phyloP scores from a whole-genome alignment of 345 rosid genomes.

The Hypericum androsaemum region DNA sequence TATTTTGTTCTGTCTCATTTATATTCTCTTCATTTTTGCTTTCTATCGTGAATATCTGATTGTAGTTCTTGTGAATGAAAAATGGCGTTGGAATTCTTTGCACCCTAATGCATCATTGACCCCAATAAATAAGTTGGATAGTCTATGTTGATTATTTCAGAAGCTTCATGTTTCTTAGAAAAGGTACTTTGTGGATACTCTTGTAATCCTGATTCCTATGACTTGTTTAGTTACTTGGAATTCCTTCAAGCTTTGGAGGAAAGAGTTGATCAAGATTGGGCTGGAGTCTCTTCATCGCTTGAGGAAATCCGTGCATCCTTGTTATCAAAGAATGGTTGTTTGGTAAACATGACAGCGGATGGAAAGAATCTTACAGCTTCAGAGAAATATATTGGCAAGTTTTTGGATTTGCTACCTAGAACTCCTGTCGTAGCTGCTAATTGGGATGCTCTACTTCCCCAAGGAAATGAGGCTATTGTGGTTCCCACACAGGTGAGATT shows the following conservation, averaged over 20 bases:
- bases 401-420: slow-evolving; percentile 79
- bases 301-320: slow-evolving; percentile 78
- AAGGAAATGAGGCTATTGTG: slow-evolving; percentile 77
- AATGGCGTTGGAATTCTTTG: background rate
- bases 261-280: slow-evolving; percentile 86
- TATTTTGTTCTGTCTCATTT: background rate
- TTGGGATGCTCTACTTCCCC: slow-evolving; percentile 59
- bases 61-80: background rate
- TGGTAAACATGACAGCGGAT: slow-evolving; percentile 84
- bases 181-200: too few species aligned
- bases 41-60: too few species aligned
- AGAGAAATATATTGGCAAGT: slow-evolving; percentile 60
- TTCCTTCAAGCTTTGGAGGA: slow-evolving; percentile 69
- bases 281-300: slow-evolving; percentile 71
- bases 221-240: slow-evolving; percentile 60
- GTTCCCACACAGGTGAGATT: slow-evolving; percentile 79
- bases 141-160: slow-evolving; percentile 5
- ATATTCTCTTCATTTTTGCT: background rate
- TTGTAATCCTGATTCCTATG: background rate
- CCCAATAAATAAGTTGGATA: background rate
- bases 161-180: too few species aligned
- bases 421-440: slow-evolving; percentile 30
- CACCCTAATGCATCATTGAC: background rate
- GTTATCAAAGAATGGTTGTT: slow-evolving; percentile 65
- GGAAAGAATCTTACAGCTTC: slow-evolving; percentile 49